Evolutionary conservation across 2,329 filamentous ascomycete species (phyloP), one percentile per base, ranked within the genome.

Genomic region (Ilyonectria robusta): DNA sequence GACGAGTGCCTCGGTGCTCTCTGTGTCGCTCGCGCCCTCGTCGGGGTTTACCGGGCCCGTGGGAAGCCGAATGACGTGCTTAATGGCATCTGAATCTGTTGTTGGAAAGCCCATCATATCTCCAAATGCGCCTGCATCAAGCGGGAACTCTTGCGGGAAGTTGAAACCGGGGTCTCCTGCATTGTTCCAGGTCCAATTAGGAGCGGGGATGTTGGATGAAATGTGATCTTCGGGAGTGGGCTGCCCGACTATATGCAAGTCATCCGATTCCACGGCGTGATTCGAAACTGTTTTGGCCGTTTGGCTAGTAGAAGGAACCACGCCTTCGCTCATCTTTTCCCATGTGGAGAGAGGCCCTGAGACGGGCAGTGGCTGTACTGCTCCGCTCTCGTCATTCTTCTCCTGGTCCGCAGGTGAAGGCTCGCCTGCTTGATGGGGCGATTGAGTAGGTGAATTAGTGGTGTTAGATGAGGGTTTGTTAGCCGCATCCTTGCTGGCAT

Each of bases 1-100:
- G 23, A 76, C 65, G 1, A 77, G 72, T 9, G 67, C 69, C 48
- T 76, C 74, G 11, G 71, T 73, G 7, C 69, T 70, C n/a, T 72
- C 68, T 3, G 67, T 69, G 40, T 75, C 66, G 26, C 71, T 70
- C 17, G 58, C 47, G n/a, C 37, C 64, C 15, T 71, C 67, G 13
- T 68, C 66, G 10, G 68, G 64, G 31, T 65, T 40, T 2, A 46
- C 29, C 23, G 35, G 65, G 13, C 31, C 58, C 40, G 31, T 61
- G 11, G 67, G 67, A 1, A 69, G 59, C n/a, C 56, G 58, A 48
- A 70, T 67, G 5, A 46, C 15, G 26, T 62, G 53, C 33, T 51
- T 59, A 6, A 21, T 31, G 5, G 57, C 33, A 2, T 50, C 51
- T 1, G 61, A 64, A 13, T 51, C 62, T 2, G 57, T 54, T 3